Evolutionary conservation across 2,329 filamentous ascomycete genomes (phyloP).

Genomic region (Phialophora expanda): DNA sequence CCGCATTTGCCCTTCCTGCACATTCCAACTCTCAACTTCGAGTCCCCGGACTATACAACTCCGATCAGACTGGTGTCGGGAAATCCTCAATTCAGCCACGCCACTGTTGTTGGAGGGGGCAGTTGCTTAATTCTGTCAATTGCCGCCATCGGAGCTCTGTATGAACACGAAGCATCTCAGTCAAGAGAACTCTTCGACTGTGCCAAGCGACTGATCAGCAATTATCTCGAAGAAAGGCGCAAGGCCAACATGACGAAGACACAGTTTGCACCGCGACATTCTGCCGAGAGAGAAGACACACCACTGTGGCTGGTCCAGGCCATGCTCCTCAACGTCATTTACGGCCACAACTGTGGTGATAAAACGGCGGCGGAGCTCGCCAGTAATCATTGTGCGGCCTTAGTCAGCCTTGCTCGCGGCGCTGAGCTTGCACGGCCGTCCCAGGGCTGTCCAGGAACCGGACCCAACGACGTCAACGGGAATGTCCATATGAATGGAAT

Average conservation of each 20-base stretch:
- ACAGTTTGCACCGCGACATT: constrained; percentile 50
- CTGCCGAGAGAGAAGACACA: constrained; percentile 58
- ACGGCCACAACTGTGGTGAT: constrained; percentile 92
- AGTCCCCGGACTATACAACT: constrained; percentile 70
- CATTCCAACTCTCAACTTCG: constrained; percentile 88
- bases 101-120: constrained; percentile 71
- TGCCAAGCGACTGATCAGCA: constrained; percentile 92
- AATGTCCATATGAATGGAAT: constrained; percentile 50
- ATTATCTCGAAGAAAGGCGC: constrained; percentile 88
- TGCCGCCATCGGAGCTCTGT: constrained; percentile 84
- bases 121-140: constrained; percentile 87
- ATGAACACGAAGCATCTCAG: constrained; percentile 79
- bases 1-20: constrained; percentile 95
- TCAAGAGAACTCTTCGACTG: constrained; percentile 89
- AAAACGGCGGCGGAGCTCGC: constrained; percentile 90
- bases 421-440: constrained; percentile 71
- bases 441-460: constrained; percentile 31
- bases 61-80: constrained; percentile 63
- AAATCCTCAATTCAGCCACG: constrained; percentile 58
- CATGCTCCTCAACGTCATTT: constrained; percentile 95
- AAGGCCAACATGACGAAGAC: constrained; percentile 78
- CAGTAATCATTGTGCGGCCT: constrained; percentile 84
- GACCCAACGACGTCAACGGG: constrained; percentile 42
- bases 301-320: constrained; percentile 95
- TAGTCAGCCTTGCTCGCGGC: constrained; percentile 88